phyloP scores from a whole-genome alignment of 495 filamentous ascomycete species.

The Penicillium bialowiezense region DNA sequence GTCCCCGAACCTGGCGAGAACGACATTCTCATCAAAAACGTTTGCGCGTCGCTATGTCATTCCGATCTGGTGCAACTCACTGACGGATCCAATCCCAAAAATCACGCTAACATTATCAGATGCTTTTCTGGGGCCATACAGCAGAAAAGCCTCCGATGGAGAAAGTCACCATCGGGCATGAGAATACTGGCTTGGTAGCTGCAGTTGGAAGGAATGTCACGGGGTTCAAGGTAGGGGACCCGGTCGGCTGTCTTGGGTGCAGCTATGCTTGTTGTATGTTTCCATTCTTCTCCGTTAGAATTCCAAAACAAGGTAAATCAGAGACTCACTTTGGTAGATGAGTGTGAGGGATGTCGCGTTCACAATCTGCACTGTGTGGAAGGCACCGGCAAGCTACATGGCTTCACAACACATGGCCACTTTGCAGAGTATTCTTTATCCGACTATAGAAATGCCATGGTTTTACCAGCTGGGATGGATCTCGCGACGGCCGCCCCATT shows the following conservation, averaged over 20 bases:
- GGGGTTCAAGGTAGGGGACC: constrained; percentile 9
- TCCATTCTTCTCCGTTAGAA: too few species aligned
- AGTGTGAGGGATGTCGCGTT: constrained; percentile 9
- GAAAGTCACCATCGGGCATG: constrained; percentile 11
- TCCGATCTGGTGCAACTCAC: constrained; percentile 6
- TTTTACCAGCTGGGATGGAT: constrained; percentile 3
- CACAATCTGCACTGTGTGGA: constrained; percentile 8
- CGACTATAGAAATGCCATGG: constrained; percentile 4
- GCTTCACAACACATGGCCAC: constrained; percentile 5
- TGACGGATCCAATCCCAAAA: too few species aligned
- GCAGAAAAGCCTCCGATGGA: constrained; percentile 8
- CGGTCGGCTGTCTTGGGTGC: constrained; percentile 10
- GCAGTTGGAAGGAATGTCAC: not conserved
- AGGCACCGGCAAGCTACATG: constrained; percentile 1
- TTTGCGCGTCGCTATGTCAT: constrained; percentile 7
- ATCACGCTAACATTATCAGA: not conserved
- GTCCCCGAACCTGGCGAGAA: constrained; percentile 3
- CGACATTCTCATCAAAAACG: constrained; percentile 11
- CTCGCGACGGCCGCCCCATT: not conserved
- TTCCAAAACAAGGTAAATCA: too few species aligned
- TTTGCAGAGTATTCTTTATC: constrained; percentile 7
- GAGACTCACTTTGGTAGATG: constrained; percentile 1
- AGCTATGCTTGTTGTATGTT: constrained; percentile 12
- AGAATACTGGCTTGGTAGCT: constrained; percentile 6
- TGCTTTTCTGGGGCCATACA: constrained; percentile 14